Conservation (phyloP, 352 stramenopile species). For the Pythium pectinolyticum region DNA sequence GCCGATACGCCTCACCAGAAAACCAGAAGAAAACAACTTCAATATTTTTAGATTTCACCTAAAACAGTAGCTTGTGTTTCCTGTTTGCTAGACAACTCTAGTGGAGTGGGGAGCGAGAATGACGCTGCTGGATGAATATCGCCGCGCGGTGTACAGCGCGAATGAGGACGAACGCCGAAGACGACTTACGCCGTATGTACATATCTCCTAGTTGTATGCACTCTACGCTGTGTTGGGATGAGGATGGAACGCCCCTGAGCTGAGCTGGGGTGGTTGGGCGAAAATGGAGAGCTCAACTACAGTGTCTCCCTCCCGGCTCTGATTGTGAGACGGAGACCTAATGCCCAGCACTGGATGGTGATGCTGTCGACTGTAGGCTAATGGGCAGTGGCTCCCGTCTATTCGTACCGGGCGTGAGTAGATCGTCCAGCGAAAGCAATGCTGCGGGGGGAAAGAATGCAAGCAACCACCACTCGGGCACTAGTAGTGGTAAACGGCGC, state of each 20-base stretch:
- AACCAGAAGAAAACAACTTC: no score
- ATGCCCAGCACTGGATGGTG: not conserved
- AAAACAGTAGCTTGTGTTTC: constrained; percentile 6
- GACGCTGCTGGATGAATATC: constrained; percentile 68
- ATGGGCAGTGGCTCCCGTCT: constrained; percentile 1
- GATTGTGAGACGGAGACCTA: not conserved
- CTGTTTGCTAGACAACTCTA: not conserved
- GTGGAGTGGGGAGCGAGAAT: not conserved
- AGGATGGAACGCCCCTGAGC: not conserved
- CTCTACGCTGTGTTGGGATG: not conserved
- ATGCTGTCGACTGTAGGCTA: not conserved
- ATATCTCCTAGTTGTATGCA: not conserved
- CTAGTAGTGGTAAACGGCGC: constrained; percentile 1
- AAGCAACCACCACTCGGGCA: not conserved
- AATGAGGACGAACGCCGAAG: constrained; percentile 31
- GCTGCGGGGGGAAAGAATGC: no score
- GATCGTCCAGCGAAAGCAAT: not conserved
- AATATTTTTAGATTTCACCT: constrained; percentile 2
- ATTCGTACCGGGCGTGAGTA: not conserved
- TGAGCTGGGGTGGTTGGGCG: not conserved
- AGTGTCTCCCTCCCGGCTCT: no score
- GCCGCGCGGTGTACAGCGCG: constrained; percentile 45
- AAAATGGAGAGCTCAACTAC: no score
- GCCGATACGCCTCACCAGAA: no score
- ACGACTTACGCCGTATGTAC: constrained; percentile 47